A percentile compares a stretch with the other conserved stretches of the same genome.
These are phyloP conservation scores for Collybiopsis confluens DNA, from an alignment of 768 basidiomycete species.

Conservation along the genomic window DNA sequence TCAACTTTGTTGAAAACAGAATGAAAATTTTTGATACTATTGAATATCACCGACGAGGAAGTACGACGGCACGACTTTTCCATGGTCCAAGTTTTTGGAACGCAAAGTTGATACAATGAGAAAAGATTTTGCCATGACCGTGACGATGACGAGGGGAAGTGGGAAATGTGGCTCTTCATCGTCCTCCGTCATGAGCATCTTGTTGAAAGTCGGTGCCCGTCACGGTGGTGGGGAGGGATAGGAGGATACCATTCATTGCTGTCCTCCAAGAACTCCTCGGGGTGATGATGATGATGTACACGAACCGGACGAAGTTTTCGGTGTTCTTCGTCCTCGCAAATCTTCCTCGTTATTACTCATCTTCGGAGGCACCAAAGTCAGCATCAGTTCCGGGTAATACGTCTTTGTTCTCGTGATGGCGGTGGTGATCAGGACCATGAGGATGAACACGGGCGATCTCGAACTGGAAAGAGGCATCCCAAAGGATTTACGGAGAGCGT, in stretches of 20 bases:
- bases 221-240: slow-evolving; percentile 14
- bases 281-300: slow-evolving; percentile 31
- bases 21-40: too few species aligned
- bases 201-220: background rate
- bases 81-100: slow-evolving; percentile 70
- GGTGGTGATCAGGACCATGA: background rate
- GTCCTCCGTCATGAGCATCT: slow-evolving; percentile 3
- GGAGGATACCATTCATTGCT: slow-evolving; percentile 2
- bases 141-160: slow-evolving; percentile 19
- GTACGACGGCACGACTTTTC: slow-evolving; percentile 75
- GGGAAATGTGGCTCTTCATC: background rate
- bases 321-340: slow-evolving; percentile 8
- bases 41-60: slow-evolving; percentile 70
- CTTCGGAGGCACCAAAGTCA: background rate
- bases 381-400: slow-evolving; percentile 10
- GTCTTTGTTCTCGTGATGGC: slow-evolving; percentile 9
- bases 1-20: too few species aligned
- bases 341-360: too few species aligned
- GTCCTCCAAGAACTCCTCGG: slow-evolving; percentile 19
- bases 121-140: slow-evolving; percentile 19
- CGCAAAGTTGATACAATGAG: too few species aligned
- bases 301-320: slow-evolving; percentile 25
- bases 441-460: slow-evolving; percentile 32
- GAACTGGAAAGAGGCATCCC: slow-evolving; percentile 50
- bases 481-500: slow-evolving; percentile 50